Percentiles rank a stretch among this genome's conserved stretches.
Evolutionary conservation across 179 eudicot genomes (phyloP).

Genomic region (Pouteria campechiana): DNA sequence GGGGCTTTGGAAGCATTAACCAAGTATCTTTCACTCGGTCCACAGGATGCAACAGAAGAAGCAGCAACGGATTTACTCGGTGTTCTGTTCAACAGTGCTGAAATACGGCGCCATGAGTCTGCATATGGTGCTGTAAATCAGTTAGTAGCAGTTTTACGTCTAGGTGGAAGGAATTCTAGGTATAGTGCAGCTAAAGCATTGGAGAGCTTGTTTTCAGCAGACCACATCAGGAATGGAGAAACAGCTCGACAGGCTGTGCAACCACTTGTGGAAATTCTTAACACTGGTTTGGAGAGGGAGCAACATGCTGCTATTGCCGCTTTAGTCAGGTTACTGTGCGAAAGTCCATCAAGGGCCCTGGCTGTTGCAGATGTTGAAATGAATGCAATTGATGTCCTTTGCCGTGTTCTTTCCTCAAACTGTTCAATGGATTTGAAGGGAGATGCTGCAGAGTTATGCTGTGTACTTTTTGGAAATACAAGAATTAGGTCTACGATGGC

Average conservation of each 20-base stretch:
- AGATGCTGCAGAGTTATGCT: slow-evolving; percentile 86
- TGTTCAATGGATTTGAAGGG: slow-evolving; percentile 88
- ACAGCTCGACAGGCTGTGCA: slow-evolving; percentile 90
- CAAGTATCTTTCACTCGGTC: slow-evolving; percentile 92
- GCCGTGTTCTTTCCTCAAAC: slow-evolving; percentile 71
- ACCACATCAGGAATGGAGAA: slow-evolving; percentile 88
- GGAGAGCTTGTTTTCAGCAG: slow-evolving; percentile 91
- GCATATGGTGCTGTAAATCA: slow-evolving; percentile 90
- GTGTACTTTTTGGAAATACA: slow-evolving; percentile 82
- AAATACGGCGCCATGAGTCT: slow-evolving; percentile 86
- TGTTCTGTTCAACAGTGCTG: slow-evolving; percentile 73
- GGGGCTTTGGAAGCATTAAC: slow-evolving; percentile 95
- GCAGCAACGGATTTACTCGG: slow-evolving; percentile 93
- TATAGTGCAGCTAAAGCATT: slow-evolving; percentile 95
- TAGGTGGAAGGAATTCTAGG: slow-evolving; percentile 97
- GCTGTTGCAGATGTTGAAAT: slow-evolving; percentile 86
- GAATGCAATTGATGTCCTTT: slow-evolving; percentile 92
- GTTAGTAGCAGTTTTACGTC: slow-evolving; percentile 88
- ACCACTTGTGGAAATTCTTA: slow-evolving; percentile 86
- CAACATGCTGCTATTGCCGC: slow-evolving; percentile 99
- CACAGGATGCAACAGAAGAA: slow-evolving; percentile 92
- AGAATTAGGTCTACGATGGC: slow-evolving; percentile 81
- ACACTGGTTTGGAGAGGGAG: slow-evolving; percentile 87
- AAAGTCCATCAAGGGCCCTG: slow-evolving; percentile 75
- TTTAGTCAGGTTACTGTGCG: slow-evolving; percentile 66